Base-by-base conservation (phyloP, 2,329 filamentous ascomycete species). In the Pestalotiopsis sp. region DNA sequence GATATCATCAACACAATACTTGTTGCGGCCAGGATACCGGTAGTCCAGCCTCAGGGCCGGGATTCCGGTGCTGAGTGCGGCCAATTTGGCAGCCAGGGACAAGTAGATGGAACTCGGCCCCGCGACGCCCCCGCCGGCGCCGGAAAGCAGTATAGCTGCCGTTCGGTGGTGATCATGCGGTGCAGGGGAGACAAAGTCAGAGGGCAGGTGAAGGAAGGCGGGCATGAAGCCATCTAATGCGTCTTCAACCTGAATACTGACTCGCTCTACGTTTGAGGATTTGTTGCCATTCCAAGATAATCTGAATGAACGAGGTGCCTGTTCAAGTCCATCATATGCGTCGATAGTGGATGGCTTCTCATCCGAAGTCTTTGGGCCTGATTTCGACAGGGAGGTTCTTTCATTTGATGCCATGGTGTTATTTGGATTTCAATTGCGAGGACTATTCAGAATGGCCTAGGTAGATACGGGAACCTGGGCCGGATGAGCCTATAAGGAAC, bases 41-140 rank as follows among this genome's bases (percentile, higher is more conserved):
- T 83, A 83, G 71, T 83, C 81, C 9, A 84, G 77, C 5, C 81
- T 76, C 49, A 83, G 71, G n/a, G 75, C 76, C 1, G 80, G 81
- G 67, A 84, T 41, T 1, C 68, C 68, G 36, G 57, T 76, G 36
- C 77, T 78, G 5, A 83, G 68, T 27, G 73, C 76, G 25, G 80
- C 78, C 13, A 84, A 72, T 71, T 84, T 84, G 67, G 81, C 77
- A 17, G 81, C 1, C 83, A 76, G 27, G 0, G 78, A 79, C 4
- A 83, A 76, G 70, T 83, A 83, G 17, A 79, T 80, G 69, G 77
- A 79, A 4, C 75, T 78, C 2, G 82, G 82, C 1, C 81, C 81
- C n/a, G 75, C 78, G 13, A 81, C 31, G 38, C 59, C 59, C 5
- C 59, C 59, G 20, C 59, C 59, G 7, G 59, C 59, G 3, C 59